Evolutionary conservation across 2,329 filamentous ascomycete genomes (phyloP), one percentile per base, ranked within the genome.

Genomic region (Monilinia laxa): DNA sequence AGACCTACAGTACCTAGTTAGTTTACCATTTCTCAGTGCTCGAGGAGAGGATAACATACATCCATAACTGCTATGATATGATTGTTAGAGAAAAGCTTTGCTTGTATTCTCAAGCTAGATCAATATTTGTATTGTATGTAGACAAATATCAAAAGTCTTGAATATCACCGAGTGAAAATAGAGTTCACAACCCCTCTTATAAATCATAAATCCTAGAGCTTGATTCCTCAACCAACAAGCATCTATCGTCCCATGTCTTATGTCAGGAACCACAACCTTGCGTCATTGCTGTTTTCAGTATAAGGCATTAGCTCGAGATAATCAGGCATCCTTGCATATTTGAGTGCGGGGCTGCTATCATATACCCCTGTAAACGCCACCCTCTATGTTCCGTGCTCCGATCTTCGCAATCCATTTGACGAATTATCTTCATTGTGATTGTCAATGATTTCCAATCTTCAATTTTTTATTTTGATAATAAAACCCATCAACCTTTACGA

Each of bases 1-100:
- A 77, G 66, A 82, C 79, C 83, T 85, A 35, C n/a, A 16, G 4
- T 16, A 16, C 49, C 62, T 20, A 20, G 56, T 66, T 20, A 66
- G 40, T 62, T 23, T 16, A 45, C 7, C 12, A 35, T 0, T 7
- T 16, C 9, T 6, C 14, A 16, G n/a, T 23, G 10, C 47, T 25
- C 28, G 3, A 45, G 35, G n/a, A 12, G 23, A 16, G 16, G 25
- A 18, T 14, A 4, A 47, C 64, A 35, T 62, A 66, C 64, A 28
- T 66, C 64, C 64, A 66, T 66, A 42, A 20, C 25, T 25, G n/a
- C 18, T 35, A 4, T 38, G 20, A 23, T 18, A 14, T n/a, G 25
- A 16, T 49, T 3, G 6, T 14, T 38, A n/a, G n/a, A 20, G 23
- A 4, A n/a, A 38, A n/a, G 2, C 1, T 10, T 35, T 56, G n/a